Conservation (phyloP, 129 eudicot species). For the Flaveria sonorensis region DNA sequence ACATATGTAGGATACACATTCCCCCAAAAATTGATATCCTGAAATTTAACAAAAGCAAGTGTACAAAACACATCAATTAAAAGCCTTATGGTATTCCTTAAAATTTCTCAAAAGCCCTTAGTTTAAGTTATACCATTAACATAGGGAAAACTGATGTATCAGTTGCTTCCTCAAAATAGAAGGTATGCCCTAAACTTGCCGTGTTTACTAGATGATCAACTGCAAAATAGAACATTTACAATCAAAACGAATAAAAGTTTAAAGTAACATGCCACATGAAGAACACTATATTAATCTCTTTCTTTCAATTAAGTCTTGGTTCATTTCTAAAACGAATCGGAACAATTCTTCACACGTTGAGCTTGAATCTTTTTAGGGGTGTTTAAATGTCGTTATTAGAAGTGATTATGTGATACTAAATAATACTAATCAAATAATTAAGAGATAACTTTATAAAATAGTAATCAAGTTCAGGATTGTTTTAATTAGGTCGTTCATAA, state of each 20-base stretch:
- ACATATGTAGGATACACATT: slow-evolving; percentile 90
- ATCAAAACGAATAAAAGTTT: too few relatives aligned
- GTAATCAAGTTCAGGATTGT: too few relatives aligned
- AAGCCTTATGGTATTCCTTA: background rate
- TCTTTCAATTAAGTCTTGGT: background rate
- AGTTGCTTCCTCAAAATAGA: slow-evolving; percentile 89
- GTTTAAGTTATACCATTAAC: slow-evolving; percentile 59
- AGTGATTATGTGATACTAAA: background rate
- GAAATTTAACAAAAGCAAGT: slow-evolving; percentile 13
- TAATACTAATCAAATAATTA: background rate
- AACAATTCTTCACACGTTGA: background rate
- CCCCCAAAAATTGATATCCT: slow-evolving; percentile 99
- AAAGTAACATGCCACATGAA: background rate
- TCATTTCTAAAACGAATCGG: background rate
- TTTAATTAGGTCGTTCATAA: too few relatives aligned
- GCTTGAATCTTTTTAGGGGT: background rate
- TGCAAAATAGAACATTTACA: slow-evolving; percentile 34
- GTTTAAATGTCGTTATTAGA: background rate
- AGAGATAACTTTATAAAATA: too few relatives aligned
- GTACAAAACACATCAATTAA: background rate
- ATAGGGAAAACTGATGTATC: slow-evolving; percentile 77
- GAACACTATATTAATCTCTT: background rate
- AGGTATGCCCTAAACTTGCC: slow-evolving; percentile 90
- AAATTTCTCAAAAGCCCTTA: background rate
- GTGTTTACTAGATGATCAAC: slow-evolving; percentile 95